Conservation (phyloP, 2,329 filamentous ascomycete genomes). For the Huntiella moniliformis region DNA sequence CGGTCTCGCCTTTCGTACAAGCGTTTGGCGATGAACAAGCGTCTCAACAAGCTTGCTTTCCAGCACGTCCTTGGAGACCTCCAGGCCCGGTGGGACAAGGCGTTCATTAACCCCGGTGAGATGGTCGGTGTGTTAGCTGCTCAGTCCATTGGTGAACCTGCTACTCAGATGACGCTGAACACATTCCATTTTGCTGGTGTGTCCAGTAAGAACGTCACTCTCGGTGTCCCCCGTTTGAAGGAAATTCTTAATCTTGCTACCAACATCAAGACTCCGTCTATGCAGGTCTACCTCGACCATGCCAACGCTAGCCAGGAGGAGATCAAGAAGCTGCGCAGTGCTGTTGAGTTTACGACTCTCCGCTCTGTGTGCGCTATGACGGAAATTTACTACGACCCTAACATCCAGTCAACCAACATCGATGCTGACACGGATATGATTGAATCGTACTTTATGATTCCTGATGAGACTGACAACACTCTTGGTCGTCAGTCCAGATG, state of each 20-base stretch:
- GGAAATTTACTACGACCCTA: conserved; percentile 94
- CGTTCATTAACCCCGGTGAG: conserved; percentile 79
- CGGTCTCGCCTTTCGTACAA: conserved; percentile 86
- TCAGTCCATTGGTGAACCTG: conserved; percentile 95
- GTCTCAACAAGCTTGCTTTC: conserved; percentile 77
- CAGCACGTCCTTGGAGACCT: conserved; percentile 83
- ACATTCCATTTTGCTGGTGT: conserved; percentile 99
- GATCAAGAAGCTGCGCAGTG: conserved; percentile 70
- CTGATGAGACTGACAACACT: conserved; percentile 55
- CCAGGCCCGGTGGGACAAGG: conserved; percentile 69
- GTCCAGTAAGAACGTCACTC: conserved; percentile 96
- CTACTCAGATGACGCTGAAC: conserved; percentile 98
- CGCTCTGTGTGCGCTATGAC: conserved; percentile 79
- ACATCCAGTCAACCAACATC: conserved; percentile 70
- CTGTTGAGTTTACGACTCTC: conserved; percentile 85
- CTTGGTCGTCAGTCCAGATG: conserved; percentile 72
- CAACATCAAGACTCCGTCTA: conserved; percentile 96
- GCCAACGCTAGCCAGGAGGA: conserved; percentile 50
- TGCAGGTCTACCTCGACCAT: conserved; percentile 71
- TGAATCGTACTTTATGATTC: conserved; percentile 43
- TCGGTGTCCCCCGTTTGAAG: conserved; percentile 97
- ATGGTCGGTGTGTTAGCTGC: conserved; percentile 98
- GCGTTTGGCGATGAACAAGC: conserved; percentile 69
- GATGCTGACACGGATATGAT: conserved; percentile 54
- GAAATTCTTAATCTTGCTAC: conserved; percentile 96